phyloP scores from a whole-genome alignment of 129 eudicot species.

The Centella asiatica region DNA sequence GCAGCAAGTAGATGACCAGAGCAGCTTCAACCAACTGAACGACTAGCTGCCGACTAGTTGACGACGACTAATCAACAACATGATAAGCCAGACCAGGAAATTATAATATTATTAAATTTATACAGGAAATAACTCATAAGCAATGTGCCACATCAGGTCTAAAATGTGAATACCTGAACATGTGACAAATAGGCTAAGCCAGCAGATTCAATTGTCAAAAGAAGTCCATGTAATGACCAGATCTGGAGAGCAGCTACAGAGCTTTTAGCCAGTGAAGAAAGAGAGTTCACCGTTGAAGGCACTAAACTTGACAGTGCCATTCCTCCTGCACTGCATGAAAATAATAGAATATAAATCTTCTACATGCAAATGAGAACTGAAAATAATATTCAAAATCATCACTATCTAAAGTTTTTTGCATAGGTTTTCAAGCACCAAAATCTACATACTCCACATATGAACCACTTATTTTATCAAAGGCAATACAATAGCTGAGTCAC shows the following conservation, averaged over 20 bases:
- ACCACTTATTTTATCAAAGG: not conserved
- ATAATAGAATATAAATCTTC: conserved; percentile 19
- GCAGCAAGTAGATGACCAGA: no score
- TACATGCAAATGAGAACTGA: conserved; percentile 7
- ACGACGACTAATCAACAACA: no score
- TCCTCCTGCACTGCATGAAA: conserved; percentile 94
- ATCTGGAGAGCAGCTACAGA: conserved; percentile 64
- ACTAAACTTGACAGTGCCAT: conserved; percentile 94
- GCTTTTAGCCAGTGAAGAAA: conserved; percentile 83
- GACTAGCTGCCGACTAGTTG: no score
- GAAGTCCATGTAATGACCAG: conserved; percentile 96
- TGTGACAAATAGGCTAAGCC: conserved; percentile 91
- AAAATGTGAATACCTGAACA: conserved; percentile 56
- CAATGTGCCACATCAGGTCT: not conserved
- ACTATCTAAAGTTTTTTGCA: not conserved
- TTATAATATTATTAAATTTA: not conserved
- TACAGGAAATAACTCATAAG: not conserved
- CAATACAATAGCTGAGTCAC: no score
- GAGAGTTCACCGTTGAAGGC: conserved; percentile 70
- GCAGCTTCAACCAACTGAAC: no score
- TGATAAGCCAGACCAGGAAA: no score
- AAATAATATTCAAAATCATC: not conserved
- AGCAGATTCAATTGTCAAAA: conserved; percentile 91
- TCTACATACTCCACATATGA: not conserved
- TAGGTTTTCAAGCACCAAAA: not conserved